phyloP scores from a whole-genome alignment of 192 early-diverging fungal genomes.

The Diversispora eburnea region DNA sequence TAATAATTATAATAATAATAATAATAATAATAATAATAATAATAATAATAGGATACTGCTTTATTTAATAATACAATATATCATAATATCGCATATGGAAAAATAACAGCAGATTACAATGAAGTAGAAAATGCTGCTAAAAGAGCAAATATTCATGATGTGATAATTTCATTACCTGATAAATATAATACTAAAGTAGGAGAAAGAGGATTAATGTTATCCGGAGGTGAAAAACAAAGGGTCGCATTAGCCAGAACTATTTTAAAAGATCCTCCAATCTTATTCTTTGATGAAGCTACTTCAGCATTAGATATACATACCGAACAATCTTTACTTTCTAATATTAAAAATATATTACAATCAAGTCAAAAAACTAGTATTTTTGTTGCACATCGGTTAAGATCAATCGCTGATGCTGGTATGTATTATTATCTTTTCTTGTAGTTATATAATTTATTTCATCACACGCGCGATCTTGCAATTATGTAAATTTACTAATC shows the following conservation, averaged over 20 bases:
- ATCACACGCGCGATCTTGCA: neutral
- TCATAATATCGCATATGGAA: constrained; percentile 92
- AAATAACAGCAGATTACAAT: constrained; percentile 53
- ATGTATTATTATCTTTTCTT: constrained; percentile 4
- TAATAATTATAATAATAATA: no score
- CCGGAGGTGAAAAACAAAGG: constrained; percentile 89
- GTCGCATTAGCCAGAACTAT: constrained; percentile 91
- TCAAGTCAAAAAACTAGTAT: constrained; percentile 75
- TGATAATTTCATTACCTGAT: constrained; percentile 69
- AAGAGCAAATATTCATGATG: constrained; percentile 72
- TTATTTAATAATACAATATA: constrained; percentile 92
- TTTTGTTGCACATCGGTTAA: constrained; percentile 91
- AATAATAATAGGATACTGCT: constrained; percentile 60
- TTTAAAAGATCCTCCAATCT: constrained; percentile 83
- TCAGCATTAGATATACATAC: constrained; percentile 82
- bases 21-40: no score
- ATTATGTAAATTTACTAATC: no score
- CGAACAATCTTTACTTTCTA: constrained; percentile 79
- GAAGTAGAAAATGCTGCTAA: constrained; percentile 73
- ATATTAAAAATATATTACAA: constrained; percentile 82
- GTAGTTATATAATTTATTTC: constrained; percentile 7
- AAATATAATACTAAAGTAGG: constrained; percentile 86
- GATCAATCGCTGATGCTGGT: constrained; percentile 83
- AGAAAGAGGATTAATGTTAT: constrained; percentile 81
- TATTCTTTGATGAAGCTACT: constrained; percentile 93